Evolutionary conservation across 2,329 filamentous ascomycete species (phyloP), one percentile per base, ranked within the genome.

Genomic region (Whalleya microplaca): DNA sequence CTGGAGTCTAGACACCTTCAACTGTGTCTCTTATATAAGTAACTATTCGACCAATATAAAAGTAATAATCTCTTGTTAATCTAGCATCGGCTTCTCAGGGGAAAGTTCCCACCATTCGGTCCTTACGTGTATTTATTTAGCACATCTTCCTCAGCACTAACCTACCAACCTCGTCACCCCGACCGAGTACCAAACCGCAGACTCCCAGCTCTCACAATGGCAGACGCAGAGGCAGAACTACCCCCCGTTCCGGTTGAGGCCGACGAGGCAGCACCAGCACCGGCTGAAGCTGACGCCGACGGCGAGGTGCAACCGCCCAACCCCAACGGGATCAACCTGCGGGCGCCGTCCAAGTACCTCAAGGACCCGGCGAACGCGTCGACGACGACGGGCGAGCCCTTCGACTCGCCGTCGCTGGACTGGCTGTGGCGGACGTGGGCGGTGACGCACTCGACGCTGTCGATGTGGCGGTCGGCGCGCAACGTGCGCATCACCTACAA

Each of bases 401-500:
- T 76, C 70, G 58, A 72, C 14, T 62, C 77, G 1, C 85, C 86
- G 3, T 69, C 82, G 2, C 72, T 85, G 21, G 73, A 80, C 55
- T 90, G 83, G 80, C 82, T 92, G 45, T 74, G 79, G 50, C 79
- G 86, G 58, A 89, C 84, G 56, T 92, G 89, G 89, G 76, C 83
- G 65, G 88, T 92, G 54, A 90, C 88, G 10, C 88, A 92, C 75
- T 90, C 86, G 3, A 91, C 88, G 4, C 84, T 92, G 10, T 76
- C 83, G 61, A 92, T 95, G 89, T 96, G 91, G 91, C 86, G 86
- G 65, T 82, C 84, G 45, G 87, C 89, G 51, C 87, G 86, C 71
- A 95, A 95, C 74, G 90, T 96, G 14, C 82, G 83, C 66, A 94
- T 96, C 71, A 89, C 85, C 32, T 96, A 96, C 79, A 83, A 75